These are phyloP conservation scores for Ceratocystis harringtonii DNA, from an alignment of 2,329 filamentous ascomycete species.

Conservation along the genomic window DNA sequence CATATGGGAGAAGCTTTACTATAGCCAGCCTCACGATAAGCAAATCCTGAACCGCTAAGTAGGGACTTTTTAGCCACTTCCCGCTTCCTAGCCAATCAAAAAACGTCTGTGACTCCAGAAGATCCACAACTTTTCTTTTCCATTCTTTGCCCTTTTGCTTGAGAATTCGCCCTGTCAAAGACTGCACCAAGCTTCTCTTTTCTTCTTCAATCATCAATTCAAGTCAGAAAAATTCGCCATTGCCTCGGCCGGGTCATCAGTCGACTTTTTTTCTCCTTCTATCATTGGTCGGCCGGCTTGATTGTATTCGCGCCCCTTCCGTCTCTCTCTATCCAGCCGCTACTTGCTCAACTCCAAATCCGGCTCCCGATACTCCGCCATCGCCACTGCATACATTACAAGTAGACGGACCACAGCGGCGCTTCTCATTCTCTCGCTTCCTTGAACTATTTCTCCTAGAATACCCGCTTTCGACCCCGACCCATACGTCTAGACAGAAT, in stretches of 20 bases:
- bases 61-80: neutral
- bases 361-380: neutral
- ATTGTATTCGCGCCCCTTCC: no score
- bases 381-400: neutral
- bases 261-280: neutral
- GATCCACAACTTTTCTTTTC: neutral
- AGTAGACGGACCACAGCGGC: neutral
- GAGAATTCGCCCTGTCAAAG: neutral
- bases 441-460: neutral
- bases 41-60: neutral
- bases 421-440: neutral
- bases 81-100: neutral
- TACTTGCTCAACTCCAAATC: neutral
- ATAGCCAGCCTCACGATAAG: constrained; percentile 1
- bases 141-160: neutral
- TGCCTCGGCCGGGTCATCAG: no score
- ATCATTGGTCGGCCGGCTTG: no score
- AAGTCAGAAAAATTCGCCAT: neutral
- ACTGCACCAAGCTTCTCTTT: neutral
- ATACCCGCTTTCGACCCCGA: neutral
- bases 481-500: constrained; percentile 17
- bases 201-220: neutral
- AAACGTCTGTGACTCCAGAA: neutral
- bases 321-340: no score
- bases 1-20: neutral